phyloP scores from a whole-genome alignment of 139 green algal genomes.

The Parachlorella kessleri region DNA sequence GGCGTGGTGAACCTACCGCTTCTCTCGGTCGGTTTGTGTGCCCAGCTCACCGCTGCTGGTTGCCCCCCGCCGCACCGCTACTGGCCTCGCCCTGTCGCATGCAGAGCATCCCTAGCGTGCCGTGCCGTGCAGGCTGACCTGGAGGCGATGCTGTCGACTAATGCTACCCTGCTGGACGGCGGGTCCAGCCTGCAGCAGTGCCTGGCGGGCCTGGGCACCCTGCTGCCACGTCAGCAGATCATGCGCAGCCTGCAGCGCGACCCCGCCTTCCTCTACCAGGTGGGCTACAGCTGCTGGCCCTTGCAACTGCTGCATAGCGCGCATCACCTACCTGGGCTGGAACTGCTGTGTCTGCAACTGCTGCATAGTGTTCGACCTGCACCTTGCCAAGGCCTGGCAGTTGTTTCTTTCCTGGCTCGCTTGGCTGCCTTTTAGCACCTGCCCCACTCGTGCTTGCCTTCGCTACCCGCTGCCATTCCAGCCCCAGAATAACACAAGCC shows the following conservation, averaged over 20 bases:
- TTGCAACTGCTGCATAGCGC: neutral
- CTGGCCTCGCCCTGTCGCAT: too few species aligned
- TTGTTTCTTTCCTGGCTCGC: neutral
- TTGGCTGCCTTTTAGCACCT: neutral
- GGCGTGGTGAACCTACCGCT: too few species aligned
- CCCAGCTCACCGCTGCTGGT: too few species aligned
- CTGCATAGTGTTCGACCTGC: neutral
- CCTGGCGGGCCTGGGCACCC: conserved; percentile 5
- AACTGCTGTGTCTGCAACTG: neutral
- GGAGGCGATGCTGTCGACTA: conserved; percentile 17
- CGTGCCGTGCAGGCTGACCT: conserved; percentile 16
- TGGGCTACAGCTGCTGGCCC: neutral
- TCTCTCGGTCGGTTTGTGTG: too few species aligned
- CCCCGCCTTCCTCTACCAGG: conserved; percentile 22
- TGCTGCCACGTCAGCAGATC: neutral
- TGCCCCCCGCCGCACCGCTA: too few species aligned
- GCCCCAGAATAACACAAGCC: neutral
- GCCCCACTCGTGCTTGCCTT: neutral
- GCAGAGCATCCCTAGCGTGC: neutral
- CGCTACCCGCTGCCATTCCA: neutral
- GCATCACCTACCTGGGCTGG: neutral
- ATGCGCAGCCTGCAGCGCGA: neutral
- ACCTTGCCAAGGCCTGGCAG: neutral
- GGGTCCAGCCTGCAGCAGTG: neutral
- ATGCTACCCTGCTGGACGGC: conserved; percentile 6